Percentiles rank a stretch among this genome's conserved stretches.
phyloP scores from a whole-genome alignment of 2,329 filamentous ascomycete genomes.

The Ophiocordyceps unilateralis region DNA sequence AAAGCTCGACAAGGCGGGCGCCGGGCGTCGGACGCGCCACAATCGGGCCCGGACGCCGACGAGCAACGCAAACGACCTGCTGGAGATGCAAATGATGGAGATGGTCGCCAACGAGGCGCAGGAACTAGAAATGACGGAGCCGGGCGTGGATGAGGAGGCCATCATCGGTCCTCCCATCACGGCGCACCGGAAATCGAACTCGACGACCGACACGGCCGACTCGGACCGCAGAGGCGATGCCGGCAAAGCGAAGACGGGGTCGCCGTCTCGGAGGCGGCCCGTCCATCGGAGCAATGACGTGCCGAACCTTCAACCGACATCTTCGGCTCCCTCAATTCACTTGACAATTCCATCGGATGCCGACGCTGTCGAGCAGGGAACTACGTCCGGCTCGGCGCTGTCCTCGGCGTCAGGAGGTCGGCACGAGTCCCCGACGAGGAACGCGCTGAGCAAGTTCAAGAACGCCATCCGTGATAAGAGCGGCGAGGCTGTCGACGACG shows the following conservation, averaged over 20 bases:
- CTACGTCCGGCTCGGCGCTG: slow-evolving; percentile 41
- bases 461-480: slow-evolving; percentile 37
- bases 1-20: too few species aligned
- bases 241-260: slow-evolving; percentile 7
- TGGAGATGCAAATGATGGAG: slow-evolving; percentile 45
- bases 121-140: slow-evolving; percentile 20
- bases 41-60: slow-evolving; percentile 28
- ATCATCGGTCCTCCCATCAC: slow-evolving; percentile 9
- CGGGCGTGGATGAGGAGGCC: slow-evolving; percentile 13
- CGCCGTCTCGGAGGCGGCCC: slow-evolving; percentile 9
- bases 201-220: slow-evolving; percentile 22
- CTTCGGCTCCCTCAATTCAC: neutral
- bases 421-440: slow-evolving; percentile 44
- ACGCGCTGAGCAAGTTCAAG: slow-evolving; percentile 37
- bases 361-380: slow-evolving; percentile 34
- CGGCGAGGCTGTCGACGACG: slow-evolving; percentile 21
- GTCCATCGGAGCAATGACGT: slow-evolving; percentile 31
- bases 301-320: slow-evolving; percentile 3
- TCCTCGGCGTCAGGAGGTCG: slow-evolving; percentile 48
- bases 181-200: slow-evolving; percentile 14
- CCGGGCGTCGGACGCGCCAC: slow-evolving; percentile 11
- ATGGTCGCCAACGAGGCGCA: slow-evolving; percentile 37
- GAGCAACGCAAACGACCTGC: slow-evolving; percentile 29
- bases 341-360: slow-evolving; percentile 22
- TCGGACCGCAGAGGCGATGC: slow-evolving; percentile 14